These are phyloP conservation scores for Solanum chmielewskii DNA, from an alignment of 257 asterid genomes.

Conservation along the genomic window DNA sequence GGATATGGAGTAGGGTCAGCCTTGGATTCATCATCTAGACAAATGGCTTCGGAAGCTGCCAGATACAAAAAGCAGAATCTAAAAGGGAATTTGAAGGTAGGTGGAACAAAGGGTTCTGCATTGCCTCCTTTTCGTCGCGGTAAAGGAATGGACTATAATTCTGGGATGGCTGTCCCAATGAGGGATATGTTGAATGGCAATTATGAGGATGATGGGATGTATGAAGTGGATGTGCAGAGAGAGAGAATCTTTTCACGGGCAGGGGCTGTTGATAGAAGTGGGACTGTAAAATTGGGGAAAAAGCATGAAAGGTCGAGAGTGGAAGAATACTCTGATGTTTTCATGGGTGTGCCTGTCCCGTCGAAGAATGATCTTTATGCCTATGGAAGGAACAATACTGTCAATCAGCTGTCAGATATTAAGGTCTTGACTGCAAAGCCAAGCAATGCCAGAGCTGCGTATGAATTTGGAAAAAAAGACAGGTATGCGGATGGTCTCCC, in stretches of 20 bases:
- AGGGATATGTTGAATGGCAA: conserved; percentile 47
- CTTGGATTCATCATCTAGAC: conserved; percentile 37
- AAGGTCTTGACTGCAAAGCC: conserved; percentile 67
- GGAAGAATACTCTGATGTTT: conserved; percentile 39
- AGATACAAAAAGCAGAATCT: conserved; percentile 54
- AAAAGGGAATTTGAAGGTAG: conserved; percentile 50
- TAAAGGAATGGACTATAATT: conserved; percentile 31
- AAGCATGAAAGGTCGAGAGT: conserved; percentile 35
- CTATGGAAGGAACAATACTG: conserved; percentile 53
- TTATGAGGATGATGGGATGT: conserved; percentile 53
- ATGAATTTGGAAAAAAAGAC: conserved; percentile 38
- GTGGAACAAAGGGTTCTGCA: conserved; percentile 38
- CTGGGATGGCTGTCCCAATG: conserved; percentile 29
- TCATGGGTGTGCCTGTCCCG: conserved; percentile 29
- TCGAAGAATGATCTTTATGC: conserved; percentile 35
- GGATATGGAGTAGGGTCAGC: conserved; percentile 30
- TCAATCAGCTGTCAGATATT: conserved; percentile 78
- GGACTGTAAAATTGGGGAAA: conserved; percentile 38
- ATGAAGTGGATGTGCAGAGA: conserved; percentile 50
- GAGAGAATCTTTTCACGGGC: conserved; percentile 30
- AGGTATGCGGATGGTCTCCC: conserved; percentile 38
- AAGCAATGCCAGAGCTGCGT: conserved; percentile 31
- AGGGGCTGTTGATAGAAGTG: conserved; percentile 29
- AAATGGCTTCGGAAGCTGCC: conserved; percentile 26
- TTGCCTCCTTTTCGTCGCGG: conserved; percentile 30